These are phyloP conservation scores for Boletellus ananas DNA, from an alignment of 768 basidiomycete genomes.

Conservation along the genomic window DNA sequence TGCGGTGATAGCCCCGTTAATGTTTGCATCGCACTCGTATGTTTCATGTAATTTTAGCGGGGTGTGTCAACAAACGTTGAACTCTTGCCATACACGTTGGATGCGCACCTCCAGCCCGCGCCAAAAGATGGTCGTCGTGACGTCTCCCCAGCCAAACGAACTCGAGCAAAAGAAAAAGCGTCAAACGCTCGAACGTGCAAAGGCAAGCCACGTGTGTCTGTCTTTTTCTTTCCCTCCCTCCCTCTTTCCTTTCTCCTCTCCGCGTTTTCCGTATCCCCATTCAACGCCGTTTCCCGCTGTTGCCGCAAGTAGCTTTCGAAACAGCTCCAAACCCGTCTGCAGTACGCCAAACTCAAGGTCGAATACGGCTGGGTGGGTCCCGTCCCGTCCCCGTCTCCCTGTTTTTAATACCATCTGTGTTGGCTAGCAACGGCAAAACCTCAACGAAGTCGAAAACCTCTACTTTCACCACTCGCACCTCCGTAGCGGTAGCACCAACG, in stretches of 20 bases:
- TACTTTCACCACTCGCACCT: slow-evolving; percentile 73
- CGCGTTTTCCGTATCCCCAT: background rate
- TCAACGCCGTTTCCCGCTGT: background rate
- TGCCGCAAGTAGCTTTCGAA: slow-evolving; percentile 50
- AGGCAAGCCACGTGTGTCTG: slow-evolving; percentile 51
- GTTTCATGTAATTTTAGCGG: background rate
- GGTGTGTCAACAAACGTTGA: background rate
- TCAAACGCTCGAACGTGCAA: slow-evolving; percentile 52
- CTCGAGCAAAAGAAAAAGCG: slow-evolving; percentile 41
- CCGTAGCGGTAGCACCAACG: slow-evolving; percentile 22
- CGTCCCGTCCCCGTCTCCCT: background rate
- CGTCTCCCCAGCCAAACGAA: slow-evolving; percentile 25
- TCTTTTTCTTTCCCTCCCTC: background rate
- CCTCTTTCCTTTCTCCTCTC: background rate
- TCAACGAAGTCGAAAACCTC: slow-evolving; percentile 80
- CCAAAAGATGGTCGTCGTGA: slow-evolving; percentile 19
- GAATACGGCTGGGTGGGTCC: slow-evolving; percentile 74
- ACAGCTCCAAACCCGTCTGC: slow-evolving; percentile 69
- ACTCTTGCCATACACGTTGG: background rate
- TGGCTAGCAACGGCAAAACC: slow-evolving; percentile 65
- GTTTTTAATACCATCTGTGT: slow-evolving; percentile 1
- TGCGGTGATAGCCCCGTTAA: too few species aligned
- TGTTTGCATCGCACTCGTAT: too few species aligned
- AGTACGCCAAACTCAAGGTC: slow-evolving; percentile 75
- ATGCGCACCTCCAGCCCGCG: slow-evolving; percentile 6